phyloP scores from a whole-genome alignment of 2,329 filamentous ascomycete species.

The Fusarium sp. region DNA sequence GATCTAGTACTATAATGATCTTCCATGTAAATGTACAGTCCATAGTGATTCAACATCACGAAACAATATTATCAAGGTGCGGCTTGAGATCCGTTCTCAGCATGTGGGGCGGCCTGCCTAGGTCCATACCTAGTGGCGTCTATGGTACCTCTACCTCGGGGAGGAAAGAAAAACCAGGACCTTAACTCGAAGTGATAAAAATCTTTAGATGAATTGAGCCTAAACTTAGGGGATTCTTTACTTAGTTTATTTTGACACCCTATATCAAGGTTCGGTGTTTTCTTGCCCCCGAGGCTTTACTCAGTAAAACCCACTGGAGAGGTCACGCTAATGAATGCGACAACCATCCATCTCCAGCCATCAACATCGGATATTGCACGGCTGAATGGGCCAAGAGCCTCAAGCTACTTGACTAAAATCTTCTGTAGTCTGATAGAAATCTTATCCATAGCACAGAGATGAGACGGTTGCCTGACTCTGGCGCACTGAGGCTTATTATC shows the following conservation, averaged over 20 bases:
- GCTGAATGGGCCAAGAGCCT: background rate
- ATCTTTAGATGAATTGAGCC: too few species aligned
- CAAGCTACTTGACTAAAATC: background rate
- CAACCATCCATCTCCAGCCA: background rate
- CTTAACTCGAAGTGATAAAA: too few species aligned
- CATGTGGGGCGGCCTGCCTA: slow-evolving; percentile 33
- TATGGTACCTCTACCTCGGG: too few species aligned
- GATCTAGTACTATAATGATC: background rate
- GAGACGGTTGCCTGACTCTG: background rate
- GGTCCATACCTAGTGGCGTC: slow-evolving; percentile 22
- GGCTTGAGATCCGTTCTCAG: slow-evolving; percentile 18
- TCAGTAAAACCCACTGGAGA: slow-evolving; percentile 10
- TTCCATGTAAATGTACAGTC: background rate
- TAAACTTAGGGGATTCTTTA: too few species aligned
- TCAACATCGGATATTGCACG: slow-evolving; percentile 11
- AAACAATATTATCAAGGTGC: slow-evolving; percentile 19
- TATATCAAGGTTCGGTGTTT: too few species aligned
- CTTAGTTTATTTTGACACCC: too few species aligned
- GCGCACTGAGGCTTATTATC: background rate
- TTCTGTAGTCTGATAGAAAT: background rate
- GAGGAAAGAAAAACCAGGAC: too few species aligned
- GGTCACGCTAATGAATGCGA: slow-evolving; percentile 12
- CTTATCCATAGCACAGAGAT: background rate
- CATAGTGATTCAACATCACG: background rate
- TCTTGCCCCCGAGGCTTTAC: too few species aligned